Evolutionary conservation across 2,329 filamentous ascomycete genomes (phyloP).

Genomic region (Microcera coccophila): DNA sequence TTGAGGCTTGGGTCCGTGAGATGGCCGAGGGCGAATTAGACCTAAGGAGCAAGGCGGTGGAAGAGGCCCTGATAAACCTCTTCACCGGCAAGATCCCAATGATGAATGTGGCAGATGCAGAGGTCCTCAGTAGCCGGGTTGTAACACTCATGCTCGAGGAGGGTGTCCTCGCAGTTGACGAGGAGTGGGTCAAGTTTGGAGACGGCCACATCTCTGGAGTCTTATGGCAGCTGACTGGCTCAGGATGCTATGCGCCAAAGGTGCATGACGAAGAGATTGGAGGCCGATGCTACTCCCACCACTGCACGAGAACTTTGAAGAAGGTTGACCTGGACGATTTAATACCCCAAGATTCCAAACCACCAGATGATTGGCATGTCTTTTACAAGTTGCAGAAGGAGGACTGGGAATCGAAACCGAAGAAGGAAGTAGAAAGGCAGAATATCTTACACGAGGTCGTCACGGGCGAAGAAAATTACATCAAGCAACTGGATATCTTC

Average conservation of each 20-base stretch:
- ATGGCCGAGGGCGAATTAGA: constrained; percentile 91
- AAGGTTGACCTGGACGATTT: constrained; percentile 85
- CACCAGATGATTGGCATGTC: constrained; percentile 75
- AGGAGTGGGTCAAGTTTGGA: constrained; percentile 97
- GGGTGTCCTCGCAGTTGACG: constrained; percentile 76
- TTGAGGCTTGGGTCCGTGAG: constrained; percentile 79
- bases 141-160: constrained; percentile 75
- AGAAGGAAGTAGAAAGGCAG: constrained; percentile 88
- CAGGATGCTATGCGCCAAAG: constrained; percentile 84
- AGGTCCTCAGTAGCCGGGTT: constrained; percentile 74
- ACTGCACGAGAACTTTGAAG: constrained; percentile 90
- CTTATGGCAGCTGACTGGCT: constrained; percentile 85
- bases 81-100: constrained; percentile 95
- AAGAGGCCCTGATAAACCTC: constrained; percentile 80
- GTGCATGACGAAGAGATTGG: constrained; percentile 67
- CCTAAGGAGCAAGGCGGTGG: constrained; percentile 76
- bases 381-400: constrained; percentile 83
- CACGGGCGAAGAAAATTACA: constrained; percentile 85
- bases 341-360: constrained; percentile 63
- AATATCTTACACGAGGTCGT: constrained; percentile 96
- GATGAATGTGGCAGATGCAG: constrained; percentile 97
- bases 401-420: constrained; percentile 64
- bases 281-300: constrained; percentile 86
- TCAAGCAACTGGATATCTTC: constrained; percentile 83
- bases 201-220: constrained; percentile 79